phyloP scores from a whole-genome alignment of 2,329 filamentous ascomycete genomes.

The Cordyceps cateniannulata region DNA sequence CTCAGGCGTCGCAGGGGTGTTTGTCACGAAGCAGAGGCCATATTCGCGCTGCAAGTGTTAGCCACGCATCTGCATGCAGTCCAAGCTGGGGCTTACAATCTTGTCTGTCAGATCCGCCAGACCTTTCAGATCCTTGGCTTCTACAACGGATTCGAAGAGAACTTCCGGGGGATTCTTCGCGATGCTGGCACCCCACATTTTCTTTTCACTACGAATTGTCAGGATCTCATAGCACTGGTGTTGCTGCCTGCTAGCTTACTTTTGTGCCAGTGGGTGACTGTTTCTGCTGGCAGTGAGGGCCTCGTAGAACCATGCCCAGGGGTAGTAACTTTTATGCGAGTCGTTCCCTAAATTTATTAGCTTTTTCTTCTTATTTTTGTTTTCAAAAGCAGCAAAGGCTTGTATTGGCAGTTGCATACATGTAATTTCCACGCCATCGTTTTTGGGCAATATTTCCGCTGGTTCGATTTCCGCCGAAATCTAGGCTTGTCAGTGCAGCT shows the following conservation, averaged over 20 bases:
- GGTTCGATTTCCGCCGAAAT: constrained; percentile 26
- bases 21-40: constrained; percentile 73
- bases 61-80: background rate
- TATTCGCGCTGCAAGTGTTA: constrained; percentile 45
- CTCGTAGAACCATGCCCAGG: constrained; percentile 43
- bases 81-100: constrained; percentile 44
- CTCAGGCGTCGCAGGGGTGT: constrained; percentile 59
- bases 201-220: constrained; percentile 3
- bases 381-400: background rate
- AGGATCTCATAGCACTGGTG: background rate
- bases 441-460: constrained; percentile 21
- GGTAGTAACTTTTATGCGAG: constrained; percentile 62
- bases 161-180: constrained; percentile 50
- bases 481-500: constrained; percentile 18
- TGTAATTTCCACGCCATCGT: constrained; percentile 26
- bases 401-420: constrained; percentile 21
- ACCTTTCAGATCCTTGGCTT: constrained; percentile 33
- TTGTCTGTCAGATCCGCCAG: constrained; percentile 57
- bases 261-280: constrained; percentile 13
- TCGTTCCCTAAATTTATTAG: constrained; percentile 53
- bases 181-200: constrained; percentile 28
- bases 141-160: constrained; percentile 54
- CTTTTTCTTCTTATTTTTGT: constrained; percentile 13
- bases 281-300: constrained; percentile 27
- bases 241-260: background rate